phyloP scores from a whole-genome alignment of 176 grass and related monocot genomes.

The Chloris gayana region DNA sequence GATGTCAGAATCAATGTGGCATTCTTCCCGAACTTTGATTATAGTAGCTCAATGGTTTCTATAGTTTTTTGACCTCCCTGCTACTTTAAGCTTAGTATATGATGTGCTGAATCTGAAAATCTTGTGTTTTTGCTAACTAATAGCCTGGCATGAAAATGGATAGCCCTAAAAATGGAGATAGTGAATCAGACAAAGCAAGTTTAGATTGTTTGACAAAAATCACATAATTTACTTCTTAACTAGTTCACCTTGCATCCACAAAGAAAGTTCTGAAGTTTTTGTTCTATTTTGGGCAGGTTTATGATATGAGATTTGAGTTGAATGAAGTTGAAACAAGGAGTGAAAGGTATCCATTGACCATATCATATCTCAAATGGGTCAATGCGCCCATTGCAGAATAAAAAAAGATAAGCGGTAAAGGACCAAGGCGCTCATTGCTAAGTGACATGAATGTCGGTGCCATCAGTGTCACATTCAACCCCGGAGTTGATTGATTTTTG shows the following conservation, averaged over 20 bases:
- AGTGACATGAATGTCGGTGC: no score
- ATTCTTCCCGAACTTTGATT: conserved; percentile 92
- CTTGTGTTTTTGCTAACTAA: not conserved
- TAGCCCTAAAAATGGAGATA: not conserved
- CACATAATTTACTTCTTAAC: no score
- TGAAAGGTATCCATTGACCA: conserved; percentile 91
- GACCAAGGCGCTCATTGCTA: conserved; percentile 75
- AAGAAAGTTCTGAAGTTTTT: no score
- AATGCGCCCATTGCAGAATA: conserved; percentile 97
- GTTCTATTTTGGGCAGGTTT: conserved; percentile 56
- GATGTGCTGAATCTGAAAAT: not conserved
- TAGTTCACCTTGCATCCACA: no score
- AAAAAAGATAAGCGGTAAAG: conserved; percentile 74
- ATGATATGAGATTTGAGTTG: conserved; percentile 98
- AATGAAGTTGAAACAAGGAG: conserved; percentile 96
- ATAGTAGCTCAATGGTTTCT: conserved; percentile 81
- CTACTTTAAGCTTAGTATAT: not conserved
- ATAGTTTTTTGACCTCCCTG: conserved; percentile 23
- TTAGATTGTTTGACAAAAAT: no score
- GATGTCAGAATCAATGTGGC: conserved; percentile 81
- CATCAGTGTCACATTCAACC: no score
- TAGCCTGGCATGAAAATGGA: conserved; percentile 18
- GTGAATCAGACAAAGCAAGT: no score
- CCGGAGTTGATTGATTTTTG: no score
- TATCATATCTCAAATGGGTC: conserved; percentile 92